Evolutionary conservation across 106 monocot genomes (phyloP), one percentile per base, ranked within the genome.

Genomic region (Apostasia ramifera): DNA sequence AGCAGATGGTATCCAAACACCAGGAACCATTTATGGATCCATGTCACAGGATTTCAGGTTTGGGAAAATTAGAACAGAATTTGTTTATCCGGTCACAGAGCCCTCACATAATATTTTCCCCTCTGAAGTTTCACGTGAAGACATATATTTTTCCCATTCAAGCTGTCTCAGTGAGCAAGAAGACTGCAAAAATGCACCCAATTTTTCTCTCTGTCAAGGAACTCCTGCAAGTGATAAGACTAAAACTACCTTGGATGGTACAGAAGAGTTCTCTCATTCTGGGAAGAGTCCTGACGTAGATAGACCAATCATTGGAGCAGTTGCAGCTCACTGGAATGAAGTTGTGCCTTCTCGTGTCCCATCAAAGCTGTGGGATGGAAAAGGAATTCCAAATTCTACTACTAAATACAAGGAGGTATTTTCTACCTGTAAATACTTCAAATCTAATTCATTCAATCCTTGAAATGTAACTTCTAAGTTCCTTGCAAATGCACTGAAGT

Each of bases 321-420:
- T 88, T 56, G 82, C 89, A 43, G 82, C 88, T 44, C 86, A 89
- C 44, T 97, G 89, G 92, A 89, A 69, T 47, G 86, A 79, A 5
- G 75, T 77, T 8, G 88, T 86, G 13, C 68, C 81, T 43, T 76
- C 82, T 45, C 66, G 37, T 65, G 38, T 82, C 53, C 73, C 86
- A 53, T 74, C 84, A 2, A 91, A 83, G 57, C 52, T 60, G 65
- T 92, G 86, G 84, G 91, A 91, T 79, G 89, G 95, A 65, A 98
- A 92, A 79, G 97, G 97, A 44, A 98, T 98, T 73, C 97, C 97
- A 68, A 98, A 98, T 74, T 87, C 92, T 11, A 98, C 97, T 49
- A 89, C 76, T 49, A 98, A 98, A 61, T 98, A 98, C 65, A 98
- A 87, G 70, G 97, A 98, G 83, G 97, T 92, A 58, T 2, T 9